A percentile compares a stretch with the other conserved stretches of the same genome.
Conservation (phyloP, 2,329 filamentous ascomycete genomes). For the Penicillium sp. region DNA sequence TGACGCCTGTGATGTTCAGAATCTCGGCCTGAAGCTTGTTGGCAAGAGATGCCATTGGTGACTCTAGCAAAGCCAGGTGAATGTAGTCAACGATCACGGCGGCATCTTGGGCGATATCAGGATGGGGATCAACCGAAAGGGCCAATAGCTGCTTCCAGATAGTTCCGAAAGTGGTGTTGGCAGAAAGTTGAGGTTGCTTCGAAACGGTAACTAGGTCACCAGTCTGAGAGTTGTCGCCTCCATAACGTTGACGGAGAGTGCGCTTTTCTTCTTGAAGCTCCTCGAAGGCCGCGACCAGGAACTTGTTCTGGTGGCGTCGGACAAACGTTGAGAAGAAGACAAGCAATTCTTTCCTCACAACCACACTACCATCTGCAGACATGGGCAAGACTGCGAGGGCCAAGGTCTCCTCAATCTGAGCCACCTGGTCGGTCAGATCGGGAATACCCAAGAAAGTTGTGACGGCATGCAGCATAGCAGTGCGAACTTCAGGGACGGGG, state of each 20-base stretch:
- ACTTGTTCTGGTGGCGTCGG: conserved; percentile 86
- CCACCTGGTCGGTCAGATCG: conserved; percentile 86
- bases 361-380: conserved; percentile 88
- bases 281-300: conserved; percentile 88
- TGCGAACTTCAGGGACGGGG: conserved; percentile 85
- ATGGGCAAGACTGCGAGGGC: conserved; percentile 87
- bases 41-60: conserved; percentile 70
- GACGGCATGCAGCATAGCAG: conserved; percentile 89
- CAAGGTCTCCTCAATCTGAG: conserved; percentile 85
- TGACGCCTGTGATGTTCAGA: conserved; percentile 33
- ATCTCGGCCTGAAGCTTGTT: conserved; percentile 72
- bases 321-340: conserved; percentile 94
- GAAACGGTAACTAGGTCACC: conserved; percentile 20
- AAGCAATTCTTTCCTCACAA: conserved; percentile 89
- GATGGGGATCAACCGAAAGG: conserved; percentile 89
- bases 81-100: conserved; percentile 84
- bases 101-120: conserved; percentile 85
- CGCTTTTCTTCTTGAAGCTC: conserved; percentile 83
- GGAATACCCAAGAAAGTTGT: conserved; percentile 93
- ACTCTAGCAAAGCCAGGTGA: conserved; percentile 74
- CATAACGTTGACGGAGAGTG: conserved; percentile 58
- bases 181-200: conserved; percentile 53
- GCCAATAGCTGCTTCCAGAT: conserved; percentile 94
- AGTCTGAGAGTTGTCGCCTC: conserved; percentile 32
- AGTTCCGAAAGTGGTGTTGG: conserved; percentile 88